phyloP scores from a whole-genome alignment of 371 early-diverging fungal species.

The Zancudomyces culisetae region DNA sequence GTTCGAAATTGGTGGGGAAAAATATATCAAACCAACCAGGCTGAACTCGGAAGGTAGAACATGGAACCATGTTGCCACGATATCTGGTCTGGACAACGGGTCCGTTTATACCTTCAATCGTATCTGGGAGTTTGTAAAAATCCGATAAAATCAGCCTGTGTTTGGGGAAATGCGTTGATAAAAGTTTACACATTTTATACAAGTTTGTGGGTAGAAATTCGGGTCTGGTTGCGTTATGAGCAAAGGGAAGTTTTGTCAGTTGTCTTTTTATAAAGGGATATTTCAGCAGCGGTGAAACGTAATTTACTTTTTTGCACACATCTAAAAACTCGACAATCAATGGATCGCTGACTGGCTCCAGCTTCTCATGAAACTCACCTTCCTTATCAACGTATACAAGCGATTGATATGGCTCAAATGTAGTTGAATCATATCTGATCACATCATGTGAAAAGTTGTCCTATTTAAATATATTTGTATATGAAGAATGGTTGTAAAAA shows the following conservation, averaged over 20 bases:
- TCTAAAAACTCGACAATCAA: slow-evolving; percentile 47
- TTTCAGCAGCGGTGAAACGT: slow-evolving; percentile 40
- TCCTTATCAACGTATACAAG: slow-evolving; percentile 60
- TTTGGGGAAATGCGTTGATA: slow-evolving; percentile 60
- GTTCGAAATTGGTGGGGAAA: slow-evolving; percentile 89
- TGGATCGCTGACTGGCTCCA: slow-evolving; percentile 58
- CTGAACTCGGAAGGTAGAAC: slow-evolving; percentile 82
- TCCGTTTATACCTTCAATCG: slow-evolving; percentile 58
- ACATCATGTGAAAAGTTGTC: slow-evolving; percentile 93
- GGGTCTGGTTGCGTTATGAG: slow-evolving; percentile 58
- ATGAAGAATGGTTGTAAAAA: neutral
- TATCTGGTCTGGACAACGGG: slow-evolving; percentile 92
- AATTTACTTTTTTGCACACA: slow-evolving; percentile 33
- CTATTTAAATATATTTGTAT: slow-evolving; percentile 14
- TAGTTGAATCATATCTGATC: slow-evolving; percentile 59
- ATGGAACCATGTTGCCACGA: slow-evolving; percentile 74
- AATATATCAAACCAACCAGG: slow-evolving; percentile 98
- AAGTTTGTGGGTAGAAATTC: slow-evolving; percentile 86
- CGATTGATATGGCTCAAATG: slow-evolving; percentile 55
- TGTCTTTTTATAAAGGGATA: slow-evolving; percentile 27
- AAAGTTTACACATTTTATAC: slow-evolving; percentile 49
- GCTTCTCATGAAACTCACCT: slow-evolving; percentile 67
- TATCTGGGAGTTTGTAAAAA: slow-evolving; percentile 62
- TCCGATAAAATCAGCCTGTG: slow-evolving; percentile 81
- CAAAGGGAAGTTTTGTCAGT: slow-evolving; percentile 48